Percentiles rank a stretch among this genome's conserved stretches.
phyloP scores from a whole-genome alignment of 352 stramenopile species.

The Globisporangium nagaii region DNA sequence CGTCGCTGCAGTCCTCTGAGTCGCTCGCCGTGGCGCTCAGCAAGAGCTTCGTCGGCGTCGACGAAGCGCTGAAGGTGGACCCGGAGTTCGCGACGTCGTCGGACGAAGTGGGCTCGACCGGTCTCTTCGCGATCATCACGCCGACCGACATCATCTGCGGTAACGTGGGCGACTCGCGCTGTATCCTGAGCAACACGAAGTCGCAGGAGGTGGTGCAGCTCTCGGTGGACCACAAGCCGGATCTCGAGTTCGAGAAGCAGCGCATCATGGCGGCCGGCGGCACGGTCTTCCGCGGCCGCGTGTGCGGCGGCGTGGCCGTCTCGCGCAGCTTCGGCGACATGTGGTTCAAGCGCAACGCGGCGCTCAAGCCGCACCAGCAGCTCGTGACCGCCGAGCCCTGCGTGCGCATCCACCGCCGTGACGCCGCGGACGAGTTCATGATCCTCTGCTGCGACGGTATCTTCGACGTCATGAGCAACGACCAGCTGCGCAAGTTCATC shows the following conservation, averaged over 20 bases:
- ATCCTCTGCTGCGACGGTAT: constrained; percentile 92
- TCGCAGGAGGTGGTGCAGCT: constrained; percentile 67
- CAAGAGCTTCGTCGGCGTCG: constrained; percentile 68
- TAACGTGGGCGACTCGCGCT: constrained; percentile 84
- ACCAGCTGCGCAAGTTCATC: constrained; percentile 91
- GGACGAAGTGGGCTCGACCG: constrained; percentile 82
- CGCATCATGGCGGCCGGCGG: constrained; percentile 78
- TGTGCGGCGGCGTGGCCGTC: constrained; percentile 81
- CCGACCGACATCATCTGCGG: constrained; percentile 75
- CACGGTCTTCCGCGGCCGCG: constrained; percentile 78
- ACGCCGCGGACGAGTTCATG: constrained; percentile 88
- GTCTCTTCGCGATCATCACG: constrained; percentile 75
- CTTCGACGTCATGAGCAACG: constrained; percentile 94
- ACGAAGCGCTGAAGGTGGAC: constrained; percentile 71
- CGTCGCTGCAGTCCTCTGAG: constrained; percentile 50
- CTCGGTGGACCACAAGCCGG: constrained; percentile 84
- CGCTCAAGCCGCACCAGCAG: constrained; percentile 77
- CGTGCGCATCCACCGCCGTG: constrained; percentile 65
- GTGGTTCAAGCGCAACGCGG: constrained; percentile 84
- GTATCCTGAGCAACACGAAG: constrained; percentile 76
- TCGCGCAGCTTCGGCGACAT: constrained; percentile 85
- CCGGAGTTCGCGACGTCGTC: constrained; percentile 51
- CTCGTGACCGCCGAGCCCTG: constrained; percentile 82
- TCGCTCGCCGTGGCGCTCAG: constrained; percentile 67
- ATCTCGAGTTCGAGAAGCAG: constrained; percentile 82